Base-by-base conservation (phyloP, 2,329 filamentous ascomycete species). In the Drechslerella dactyloides region DNA sequence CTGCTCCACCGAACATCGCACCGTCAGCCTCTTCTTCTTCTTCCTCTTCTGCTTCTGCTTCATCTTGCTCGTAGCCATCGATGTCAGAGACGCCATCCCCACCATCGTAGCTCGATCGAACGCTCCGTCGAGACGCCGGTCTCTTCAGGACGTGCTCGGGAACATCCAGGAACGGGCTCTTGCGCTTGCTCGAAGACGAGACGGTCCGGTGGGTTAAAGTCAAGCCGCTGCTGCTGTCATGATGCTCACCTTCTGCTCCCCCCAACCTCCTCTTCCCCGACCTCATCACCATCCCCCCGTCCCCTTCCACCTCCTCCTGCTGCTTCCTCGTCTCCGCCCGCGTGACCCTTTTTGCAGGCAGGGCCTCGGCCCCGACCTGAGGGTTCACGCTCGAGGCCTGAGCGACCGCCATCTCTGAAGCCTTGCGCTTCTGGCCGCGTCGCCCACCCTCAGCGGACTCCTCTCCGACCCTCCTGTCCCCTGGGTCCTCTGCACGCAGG, bases 371-470 rank as follows among this genome's bases (percentile, higher is more conserved):
- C 33, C 54, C 65, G 33, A 54, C 58, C 59, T 48, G 65, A 69
- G 50, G 35, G 40, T 24, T 53, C 48, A 52, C 55, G 33, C 40
- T 53, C 23, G 44, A 48, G 30, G 48, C 33, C 40, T 60, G 54
- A 23, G 55, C 60, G 21, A 50, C 46, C 15, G 59, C 52, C 68
- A 72, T 65, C 23, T 72, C 68, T 24, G 60, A 63, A 44, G 68
- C 68, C 40, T 72, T 72, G 24, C 68, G 61, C 60, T 72, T 72
- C 68, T 72, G 68, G 11, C 68, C 68, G 23, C 68, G 50, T 44
- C 27, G 30, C 24, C 50, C 50, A 48, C 44, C 44, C 44, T 48
- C 44, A 48, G 44, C 44, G 15, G 19, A 10, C 44, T 48, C 33
- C 19, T 48, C 48, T 54, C 50, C 40, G n/a, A n/a, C 40, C 35